Conservation (phyloP, 768 basidiomycete species). For the Paxillus involutus region DNA sequence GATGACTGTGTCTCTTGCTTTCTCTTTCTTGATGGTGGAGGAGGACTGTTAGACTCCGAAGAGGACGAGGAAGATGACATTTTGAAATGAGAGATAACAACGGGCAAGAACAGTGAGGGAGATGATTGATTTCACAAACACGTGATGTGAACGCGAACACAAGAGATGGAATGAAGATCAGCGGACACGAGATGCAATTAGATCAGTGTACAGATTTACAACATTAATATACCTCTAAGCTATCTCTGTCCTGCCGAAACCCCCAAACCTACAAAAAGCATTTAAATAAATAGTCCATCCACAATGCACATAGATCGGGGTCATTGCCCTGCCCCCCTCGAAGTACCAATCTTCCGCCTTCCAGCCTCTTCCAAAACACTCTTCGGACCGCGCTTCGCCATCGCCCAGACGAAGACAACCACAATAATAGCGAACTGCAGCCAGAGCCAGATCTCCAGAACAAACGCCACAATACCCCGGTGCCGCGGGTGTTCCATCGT, state of each 20-base stretch:
- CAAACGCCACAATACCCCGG: constrained; percentile 39
- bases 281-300: constrained; percentile 4
- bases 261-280: constrained; percentile 2
- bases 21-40: constrained; percentile 23
- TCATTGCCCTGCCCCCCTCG: neutral
- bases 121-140: neutral
- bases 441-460: constrained; percentile 84
- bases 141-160: too few species aligned
- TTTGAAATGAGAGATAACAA: neutral
- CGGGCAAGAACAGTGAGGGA: neutral
- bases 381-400: constrained; percentile 77
- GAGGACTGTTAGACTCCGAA: constrained; percentile 33
- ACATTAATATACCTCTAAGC: constrained; percentile 20
- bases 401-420: constrained; percentile 75
- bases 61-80: constrained; percentile 25
- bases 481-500: constrained; percentile 24
- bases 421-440: constrained; percentile 77
- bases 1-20: constrained; percentile 18
- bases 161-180: too few species aligned
- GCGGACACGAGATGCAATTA: constrained; percentile 8
- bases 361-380: constrained; percentile 55
- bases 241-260: constrained; percentile 11
- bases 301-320: neutral
- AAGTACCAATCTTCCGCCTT: constrained; percentile 22
- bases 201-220: constrained; percentile 18